phyloP scores from a whole-genome alignment of 805 yeast genomes.

The Barnettozyma botsteinii region DNA sequence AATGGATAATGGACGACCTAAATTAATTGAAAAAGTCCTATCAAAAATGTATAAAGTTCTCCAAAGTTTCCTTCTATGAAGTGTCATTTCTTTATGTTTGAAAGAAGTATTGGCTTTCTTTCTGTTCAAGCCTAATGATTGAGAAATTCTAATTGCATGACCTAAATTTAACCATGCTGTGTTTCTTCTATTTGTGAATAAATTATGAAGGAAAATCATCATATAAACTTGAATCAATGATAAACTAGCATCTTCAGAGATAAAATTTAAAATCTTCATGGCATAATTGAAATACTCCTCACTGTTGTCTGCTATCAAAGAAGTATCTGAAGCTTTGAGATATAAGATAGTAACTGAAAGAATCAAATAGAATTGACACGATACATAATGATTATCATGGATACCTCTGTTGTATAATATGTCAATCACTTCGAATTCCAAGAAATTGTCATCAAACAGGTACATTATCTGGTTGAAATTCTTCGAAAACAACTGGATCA shows the following conservation, averaged over 20 bases:
- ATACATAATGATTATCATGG: conserved; percentile 15
- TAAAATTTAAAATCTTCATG: conserved; percentile 24
- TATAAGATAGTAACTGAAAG: conserved; percentile 33
- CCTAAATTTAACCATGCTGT: conserved; percentile 36
- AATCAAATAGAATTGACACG: conserved; percentile 31
- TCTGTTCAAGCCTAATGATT: conserved; percentile 34
- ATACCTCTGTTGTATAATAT: not conserved
- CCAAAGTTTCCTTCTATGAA: conserved; percentile 27
- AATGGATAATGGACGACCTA: conserved; percentile 31
- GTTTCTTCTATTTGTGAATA: conserved; percentile 29
- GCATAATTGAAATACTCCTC: conserved; percentile 30
- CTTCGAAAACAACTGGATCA: not conserved
- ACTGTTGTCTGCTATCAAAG: conserved; percentile 9
- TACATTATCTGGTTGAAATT: not conserved
- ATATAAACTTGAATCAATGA: conserved; percentile 34
- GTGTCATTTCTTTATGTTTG: conserved; percentile 20
- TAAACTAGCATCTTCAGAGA: conserved; percentile 31
- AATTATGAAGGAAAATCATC: conserved; percentile 33
- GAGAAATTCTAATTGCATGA: conserved; percentile 33
- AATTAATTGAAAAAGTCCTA: conserved; percentile 24
- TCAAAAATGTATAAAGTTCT: conserved; percentile 26
- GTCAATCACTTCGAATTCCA: conserved; percentile 15
- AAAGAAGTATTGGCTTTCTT: conserved; percentile 27
- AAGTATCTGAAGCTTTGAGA: conserved; percentile 17
- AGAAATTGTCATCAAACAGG: conserved; percentile 29